Evolutionary conservation across 495 filamentous ascomycete species (phyloP).

Genomic region (Penicillium angulare): DNA sequence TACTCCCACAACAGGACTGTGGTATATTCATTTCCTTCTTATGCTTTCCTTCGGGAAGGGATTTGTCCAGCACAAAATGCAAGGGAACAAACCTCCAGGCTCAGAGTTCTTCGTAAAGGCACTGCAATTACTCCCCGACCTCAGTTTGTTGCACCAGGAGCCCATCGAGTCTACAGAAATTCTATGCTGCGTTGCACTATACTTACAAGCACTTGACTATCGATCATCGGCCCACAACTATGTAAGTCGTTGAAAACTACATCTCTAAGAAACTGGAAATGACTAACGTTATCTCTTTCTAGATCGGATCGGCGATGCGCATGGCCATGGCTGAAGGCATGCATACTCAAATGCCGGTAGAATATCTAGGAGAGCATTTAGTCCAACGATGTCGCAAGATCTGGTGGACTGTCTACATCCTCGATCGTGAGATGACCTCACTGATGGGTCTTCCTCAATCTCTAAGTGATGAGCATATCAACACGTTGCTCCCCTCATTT

Average conservation of each 20-base stretch:
- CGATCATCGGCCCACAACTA: constrained; percentile 37
- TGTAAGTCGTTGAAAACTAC: constrained; percentile 17
- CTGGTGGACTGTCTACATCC: constrained; percentile 48
- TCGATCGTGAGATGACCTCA: constrained; percentile 46
- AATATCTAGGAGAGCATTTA: constrained; percentile 28
- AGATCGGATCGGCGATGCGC: constrained; percentile 47
- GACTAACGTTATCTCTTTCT: background rate
- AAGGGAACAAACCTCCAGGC: constrained; percentile 32
- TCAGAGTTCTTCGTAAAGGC: constrained; percentile 40
- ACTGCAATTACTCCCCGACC: constrained; percentile 38
- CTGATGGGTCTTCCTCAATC: constrained; percentile 44
- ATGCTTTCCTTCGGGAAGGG: constrained; percentile 46
- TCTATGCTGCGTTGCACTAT: constrained; percentile 43
- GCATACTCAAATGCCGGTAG: constrained; percentile 43
- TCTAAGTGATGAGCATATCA: constrained; percentile 36
- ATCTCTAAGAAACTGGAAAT: background rate
- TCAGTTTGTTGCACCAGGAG: constrained; percentile 31
- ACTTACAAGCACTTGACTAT: constrained; percentile 40
- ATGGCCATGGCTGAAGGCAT: constrained; percentile 43
- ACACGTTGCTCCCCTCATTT: constrained; percentile 35
- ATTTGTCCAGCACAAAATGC: constrained; percentile 35
- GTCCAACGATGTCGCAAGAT: constrained; percentile 41
- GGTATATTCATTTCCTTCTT: constrained; percentile 47
- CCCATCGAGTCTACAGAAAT: constrained; percentile 39
- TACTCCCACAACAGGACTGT: constrained; percentile 25